Conservation (phyloP, 371 early-diverging fungal genomes). For the Syncephalastrum racemosum region DNA sequence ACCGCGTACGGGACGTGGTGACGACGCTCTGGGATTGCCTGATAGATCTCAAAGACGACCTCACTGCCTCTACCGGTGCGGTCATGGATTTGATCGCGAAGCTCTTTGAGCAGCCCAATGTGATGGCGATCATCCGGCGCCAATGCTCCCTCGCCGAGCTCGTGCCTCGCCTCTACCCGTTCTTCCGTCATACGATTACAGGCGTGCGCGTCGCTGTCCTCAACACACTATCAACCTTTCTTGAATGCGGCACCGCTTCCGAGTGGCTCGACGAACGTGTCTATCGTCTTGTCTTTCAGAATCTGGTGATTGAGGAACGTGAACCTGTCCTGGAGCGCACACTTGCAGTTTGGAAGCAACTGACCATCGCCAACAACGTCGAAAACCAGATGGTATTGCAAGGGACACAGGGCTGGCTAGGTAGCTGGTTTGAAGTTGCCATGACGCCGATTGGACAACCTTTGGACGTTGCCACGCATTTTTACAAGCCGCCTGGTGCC, state of each 20-base stretch:
- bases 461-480: slow-evolving; percentile 57
- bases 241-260: slow-evolving; percentile 62
- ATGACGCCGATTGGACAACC: slow-evolving; percentile 83
- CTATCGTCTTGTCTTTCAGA: slow-evolving; percentile 84
- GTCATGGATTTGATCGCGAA: slow-evolving; percentile 93
- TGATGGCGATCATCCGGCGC: slow-evolving; percentile 56
- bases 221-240: slow-evolving; percentile 75
- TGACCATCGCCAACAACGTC: slow-evolving; percentile 45
- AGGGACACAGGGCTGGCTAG: slow-evolving; percentile 49
- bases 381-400: slow-evolving; percentile 30
- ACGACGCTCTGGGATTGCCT: slow-evolving; percentile 85
- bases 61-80: slow-evolving; percentile 89
- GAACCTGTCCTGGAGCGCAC: slow-evolving; percentile 68
- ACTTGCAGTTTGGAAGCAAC: slow-evolving; percentile 67
- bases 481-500: slow-evolving; percentile 63
- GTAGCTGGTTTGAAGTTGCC: slow-evolving; percentile 54
- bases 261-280: slow-evolving; percentile 81
- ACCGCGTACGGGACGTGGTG: slow-evolving; percentile 71
- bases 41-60: slow-evolving; percentile 81
- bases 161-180: slow-evolving; percentile 87
- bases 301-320: slow-evolving; percentile 86
- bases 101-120: slow-evolving; percentile 67
- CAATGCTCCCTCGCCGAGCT: slow-evolving; percentile 61
- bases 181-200: slow-evolving; percentile 91
- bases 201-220: slow-evolving; percentile 87